These are phyloP conservation scores for Neoascochyta sp. DNA, from an alignment of 2,329 filamentous ascomycete genomes.

Conservation along the genomic window DNA sequence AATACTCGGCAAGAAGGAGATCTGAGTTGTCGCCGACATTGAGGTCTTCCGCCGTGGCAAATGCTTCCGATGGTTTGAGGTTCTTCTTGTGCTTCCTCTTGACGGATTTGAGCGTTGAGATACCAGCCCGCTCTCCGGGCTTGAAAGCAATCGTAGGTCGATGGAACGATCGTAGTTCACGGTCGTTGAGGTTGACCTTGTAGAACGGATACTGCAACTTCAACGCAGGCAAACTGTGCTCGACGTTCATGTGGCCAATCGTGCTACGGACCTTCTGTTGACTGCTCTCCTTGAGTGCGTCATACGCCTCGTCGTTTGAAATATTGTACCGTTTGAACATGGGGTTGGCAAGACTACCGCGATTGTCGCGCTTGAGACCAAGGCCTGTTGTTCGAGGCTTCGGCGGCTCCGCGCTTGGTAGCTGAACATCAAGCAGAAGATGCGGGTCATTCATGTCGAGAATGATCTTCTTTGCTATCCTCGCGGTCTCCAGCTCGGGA, in stretches of 20 bases:
- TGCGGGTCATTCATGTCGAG: constrained; percentile 86
- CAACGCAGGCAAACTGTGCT: constrained; percentile 88
- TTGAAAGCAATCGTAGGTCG: constrained; percentile 73
- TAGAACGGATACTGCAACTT: constrained; percentile 96
- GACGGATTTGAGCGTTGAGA: constrained; percentile 64
- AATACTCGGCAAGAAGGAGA: constrained; percentile 88
- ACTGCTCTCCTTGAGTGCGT: constrained; percentile 92
- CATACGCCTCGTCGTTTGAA: constrained; percentile 93
- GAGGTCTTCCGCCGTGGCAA: constrained; percentile 74
- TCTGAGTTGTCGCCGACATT: constrained; percentile 86
- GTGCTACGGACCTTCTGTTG: constrained; percentile 93
- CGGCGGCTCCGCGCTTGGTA: constrained; percentile 61
- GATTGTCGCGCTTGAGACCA: constrained; percentile 64
- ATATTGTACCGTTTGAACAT: constrained; percentile 86
- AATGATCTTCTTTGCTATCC: constrained; percentile 71
- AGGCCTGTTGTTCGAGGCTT: constrained; percentile 48
- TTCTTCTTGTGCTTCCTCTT: constrained; percentile 80
- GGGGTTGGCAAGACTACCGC: constrained; percentile 66
- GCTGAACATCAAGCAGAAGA: constrained; percentile 75
- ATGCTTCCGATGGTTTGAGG: constrained; percentile 73
- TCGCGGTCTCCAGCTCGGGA: constrained; percentile 68
- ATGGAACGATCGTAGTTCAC: constrained; percentile 78
- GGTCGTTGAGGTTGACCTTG: constrained; percentile 71
- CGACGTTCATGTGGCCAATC: constrained; percentile 84
- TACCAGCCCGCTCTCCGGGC: constrained; percentile 64